phyloP scores from a whole-genome alignment of 768 basidiomycete genomes.

The Auricularia heimuer region DNA sequence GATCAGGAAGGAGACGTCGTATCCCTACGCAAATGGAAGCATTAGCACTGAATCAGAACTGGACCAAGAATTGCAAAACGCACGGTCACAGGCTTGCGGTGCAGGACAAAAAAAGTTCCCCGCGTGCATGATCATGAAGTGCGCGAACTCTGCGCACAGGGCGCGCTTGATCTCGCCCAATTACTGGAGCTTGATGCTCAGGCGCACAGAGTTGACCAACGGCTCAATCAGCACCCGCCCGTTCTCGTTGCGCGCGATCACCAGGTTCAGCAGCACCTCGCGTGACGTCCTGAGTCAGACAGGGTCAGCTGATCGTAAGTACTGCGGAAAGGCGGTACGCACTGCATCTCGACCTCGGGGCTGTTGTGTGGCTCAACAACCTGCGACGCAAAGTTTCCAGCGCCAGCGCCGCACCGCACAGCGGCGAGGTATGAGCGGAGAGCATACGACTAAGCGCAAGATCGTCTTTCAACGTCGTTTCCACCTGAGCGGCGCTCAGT shows the following conservation, averaged over 20 bases:
- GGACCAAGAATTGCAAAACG: conserved; percentile 16
- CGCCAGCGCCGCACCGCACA: conserved; percentile 90
- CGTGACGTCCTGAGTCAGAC: conserved; percentile 60
- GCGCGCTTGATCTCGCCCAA: conserved; percentile 98
- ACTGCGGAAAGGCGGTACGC: conserved; percentile 15
- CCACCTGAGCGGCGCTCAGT: too few species aligned
- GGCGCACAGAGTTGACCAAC: conserved; percentile 90
- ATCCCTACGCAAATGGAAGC: conserved; percentile 49
- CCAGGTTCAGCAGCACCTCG: conserved; percentile 90
- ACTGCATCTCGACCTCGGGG: conserved; percentile 90
- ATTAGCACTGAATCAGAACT: too few species aligned
- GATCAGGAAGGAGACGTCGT: conserved; percentile 97
- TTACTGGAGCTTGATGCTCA: conserved; percentile 98
- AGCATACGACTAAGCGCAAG: conserved; percentile 67
- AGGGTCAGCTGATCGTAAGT: background rate
- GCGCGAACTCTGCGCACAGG: conserved; percentile 93
- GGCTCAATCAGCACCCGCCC: conserved; percentile 96
- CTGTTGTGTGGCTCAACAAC: conserved; percentile 96
- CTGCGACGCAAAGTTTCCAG: conserved; percentile 98
- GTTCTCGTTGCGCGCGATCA: conserved; percentile 93
- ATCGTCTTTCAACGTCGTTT: too few species aligned
- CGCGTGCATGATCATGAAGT: conserved; percentile 98
- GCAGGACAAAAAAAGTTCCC: conserved; percentile 92
- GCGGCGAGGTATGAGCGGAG: conserved; percentile 93
- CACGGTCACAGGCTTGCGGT: conserved; percentile 86